Conservation (phyloP, 495 filamentous ascomycete genomes). For the Xanthoparmelia taractica region DNA sequence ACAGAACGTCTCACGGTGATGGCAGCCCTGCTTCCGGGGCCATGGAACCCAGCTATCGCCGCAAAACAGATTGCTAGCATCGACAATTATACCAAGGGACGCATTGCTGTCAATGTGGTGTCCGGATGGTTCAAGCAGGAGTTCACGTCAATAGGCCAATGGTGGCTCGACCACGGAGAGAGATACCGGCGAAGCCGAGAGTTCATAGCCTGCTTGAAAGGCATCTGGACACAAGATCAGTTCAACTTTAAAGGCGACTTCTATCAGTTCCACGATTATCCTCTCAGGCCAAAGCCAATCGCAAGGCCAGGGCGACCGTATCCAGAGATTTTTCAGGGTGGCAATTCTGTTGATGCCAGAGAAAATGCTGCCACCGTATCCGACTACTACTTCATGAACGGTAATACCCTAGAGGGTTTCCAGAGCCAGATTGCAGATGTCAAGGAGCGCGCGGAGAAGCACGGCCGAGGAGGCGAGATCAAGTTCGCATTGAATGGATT, state of each 20-base stretch:
- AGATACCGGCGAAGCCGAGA: slow-evolving; percentile 41
- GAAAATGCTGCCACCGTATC: slow-evolving; percentile 37
- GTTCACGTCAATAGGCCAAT: slow-evolving; percentile 43
- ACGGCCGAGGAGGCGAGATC: slow-evolving; percentile 34
- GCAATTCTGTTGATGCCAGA: slow-evolving; percentile 40
- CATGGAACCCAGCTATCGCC: slow-evolving; percentile 43
- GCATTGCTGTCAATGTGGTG: slow-evolving; percentile 43
- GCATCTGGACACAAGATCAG: slow-evolving; percentile 42
- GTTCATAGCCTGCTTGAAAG: slow-evolving; percentile 41
- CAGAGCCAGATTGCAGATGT: slow-evolving; percentile 41
- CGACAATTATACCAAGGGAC: slow-evolving; percentile 41
- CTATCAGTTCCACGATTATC: slow-evolving; percentile 44
- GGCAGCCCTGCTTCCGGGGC: slow-evolving; percentile 42
- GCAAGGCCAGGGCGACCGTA: slow-evolving; percentile 32
- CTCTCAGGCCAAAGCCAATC: slow-evolving; percentile 39
- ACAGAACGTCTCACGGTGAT: slow-evolving; percentile 41
- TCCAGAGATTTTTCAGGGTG: slow-evolving; percentile 44
- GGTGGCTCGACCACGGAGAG: slow-evolving; percentile 46
- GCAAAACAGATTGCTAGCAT: slow-evolving; percentile 45
- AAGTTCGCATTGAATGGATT: slow-evolving; percentile 43
- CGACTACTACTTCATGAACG: slow-evolving; percentile 47
- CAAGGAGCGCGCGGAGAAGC: slow-evolving; percentile 32
- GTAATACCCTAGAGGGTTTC: slow-evolving; percentile 44
- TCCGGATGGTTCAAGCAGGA: slow-evolving; percentile 46
- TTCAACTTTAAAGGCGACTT: slow-evolving; percentile 43